Base-by-base conservation (phyloP, 2,329 filamentous ascomycete species). In the Sordariomycetes sp. region DNA sequence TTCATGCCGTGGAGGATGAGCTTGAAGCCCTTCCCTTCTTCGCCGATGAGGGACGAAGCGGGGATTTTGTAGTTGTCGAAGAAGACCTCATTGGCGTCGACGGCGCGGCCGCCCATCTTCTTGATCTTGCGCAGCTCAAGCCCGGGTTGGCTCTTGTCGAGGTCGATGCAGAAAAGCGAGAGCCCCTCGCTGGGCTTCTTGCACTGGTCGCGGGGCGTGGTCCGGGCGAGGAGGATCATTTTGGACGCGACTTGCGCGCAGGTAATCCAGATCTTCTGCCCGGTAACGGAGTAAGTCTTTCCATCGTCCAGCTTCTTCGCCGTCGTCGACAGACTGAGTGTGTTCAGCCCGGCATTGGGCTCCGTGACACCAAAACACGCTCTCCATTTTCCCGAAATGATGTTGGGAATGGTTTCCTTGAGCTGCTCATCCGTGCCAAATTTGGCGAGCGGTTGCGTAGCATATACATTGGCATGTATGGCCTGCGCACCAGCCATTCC, bases 251-350 rank as follows among this genome's bases (percentile, higher is more conserved):
- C 81, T 51, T 93, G 84, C 0, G 86, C 86, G 34, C 77, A 88
- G 0, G 84, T 85, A 35, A 92, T 93, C 86, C 86, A 93, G 35
- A 90, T 88, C 60, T 93, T 93, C 51, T 90, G 83, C 0, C 86
- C 85, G 0, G 74, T 74, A 9, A 93, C 68, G 2, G 59, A 64
- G 51, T 88, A 93, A 4, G 63, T 15, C 3, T 26, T 68, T 11
- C 72, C 72, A 15, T 75, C 71, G 4, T 40, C 36, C 24, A 54
- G 47, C 43, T 68, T 72, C 20, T 55, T 68, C 1, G 85, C 85
- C 6, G 61, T 58, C 0, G 84, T 90, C 25, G 66, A 68, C 4
- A 93, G 61, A 27, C 78, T 73, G 9, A 88, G 61, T 0, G 85
- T 93, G 39, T 93, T 81, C 2, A 93, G 71, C 0, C 86, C 85